Evolutionary conservation across 2,329 filamentous ascomycete species (phyloP), one percentile per base, ranked within the genome.

Genomic region (Hymenoscyphus infarciens): DNA sequence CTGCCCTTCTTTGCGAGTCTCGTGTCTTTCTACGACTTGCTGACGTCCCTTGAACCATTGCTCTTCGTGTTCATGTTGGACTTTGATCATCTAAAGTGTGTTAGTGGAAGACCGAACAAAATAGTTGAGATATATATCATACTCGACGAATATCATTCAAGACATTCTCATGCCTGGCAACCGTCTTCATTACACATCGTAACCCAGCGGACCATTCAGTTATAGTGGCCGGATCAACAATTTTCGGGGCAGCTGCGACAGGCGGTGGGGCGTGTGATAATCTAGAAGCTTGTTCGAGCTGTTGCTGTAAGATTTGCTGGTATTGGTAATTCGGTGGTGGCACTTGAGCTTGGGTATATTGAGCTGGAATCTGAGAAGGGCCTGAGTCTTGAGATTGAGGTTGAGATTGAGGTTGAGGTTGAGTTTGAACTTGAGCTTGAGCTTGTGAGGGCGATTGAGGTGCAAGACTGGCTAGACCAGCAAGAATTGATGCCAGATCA

Each of bases 11-110:
- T 75, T 77, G 62, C 84, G 76, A 1, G 77, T 74, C n/a, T 71
- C 74, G 62, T 86, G 83, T 63, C 81, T 82, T 35, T 78, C 74
- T 5, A 84, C 69, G 27, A 87, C 71, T 6, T 77, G 80, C 62
- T 81, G 73, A 2, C 84, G 79, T 1, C 79, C 80, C 29, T 77
- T 73, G 76, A 81, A 85, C 82, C 87, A 90, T 67, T 84, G 80
- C 66, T 79, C 79, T 67, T 89, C 85, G 68, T 89, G 82, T 49
- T 81, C 79, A 68, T 86, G 81, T 72, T 90, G 87, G 52, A 84
- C 81, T 61, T 80, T 79, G 64, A 89, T 88, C 74, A 90, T 78
- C 75, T 86, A 22, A 45, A 22, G 57, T 25, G 10, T 54, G 35
- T 49, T 57, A 39, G 22, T 54, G 62, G 29, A 70, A 60, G 35